Conservation (phyloP, 306 rosid genomes). For the Dicorynia guianensis region DNA sequence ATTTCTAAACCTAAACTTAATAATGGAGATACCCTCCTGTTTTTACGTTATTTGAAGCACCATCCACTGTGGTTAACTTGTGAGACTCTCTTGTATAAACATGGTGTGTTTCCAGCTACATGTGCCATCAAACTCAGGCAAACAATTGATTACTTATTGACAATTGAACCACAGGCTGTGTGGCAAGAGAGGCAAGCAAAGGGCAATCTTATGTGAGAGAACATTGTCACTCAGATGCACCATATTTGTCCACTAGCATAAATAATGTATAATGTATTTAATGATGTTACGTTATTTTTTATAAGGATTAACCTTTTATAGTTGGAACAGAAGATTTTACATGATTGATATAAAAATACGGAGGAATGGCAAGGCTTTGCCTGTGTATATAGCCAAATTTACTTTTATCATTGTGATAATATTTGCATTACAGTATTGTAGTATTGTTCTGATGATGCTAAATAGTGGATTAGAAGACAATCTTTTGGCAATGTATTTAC, state of each 20-base stretch:
- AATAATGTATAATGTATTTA: neutral
- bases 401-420: neutral
- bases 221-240: neutral
- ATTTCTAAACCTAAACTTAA: neutral
- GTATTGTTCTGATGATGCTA: neutral
- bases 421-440: neutral
- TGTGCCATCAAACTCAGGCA: neutral
- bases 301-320: neutral
- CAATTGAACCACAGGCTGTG: neutral
- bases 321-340: neutral
- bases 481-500: conserved; percentile 32
- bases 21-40: neutral
- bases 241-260: neutral
- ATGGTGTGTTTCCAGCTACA: neutral
- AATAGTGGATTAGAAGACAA: neutral
- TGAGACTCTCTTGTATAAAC: neutral
- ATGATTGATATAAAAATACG: neutral
- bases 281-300: neutral
- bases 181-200: neutral
- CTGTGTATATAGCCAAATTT: neutral
- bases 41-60: neutral
- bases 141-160: neutral
- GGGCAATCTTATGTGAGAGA: neutral
- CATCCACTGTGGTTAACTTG: neutral
- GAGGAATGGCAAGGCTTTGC: neutral